A percentile compares a stretch with the other conserved stretches of the same genome.
phyloP scores from a whole-genome alignment of 306 rosid species.

The Ziziphus jujuba region DNA sequence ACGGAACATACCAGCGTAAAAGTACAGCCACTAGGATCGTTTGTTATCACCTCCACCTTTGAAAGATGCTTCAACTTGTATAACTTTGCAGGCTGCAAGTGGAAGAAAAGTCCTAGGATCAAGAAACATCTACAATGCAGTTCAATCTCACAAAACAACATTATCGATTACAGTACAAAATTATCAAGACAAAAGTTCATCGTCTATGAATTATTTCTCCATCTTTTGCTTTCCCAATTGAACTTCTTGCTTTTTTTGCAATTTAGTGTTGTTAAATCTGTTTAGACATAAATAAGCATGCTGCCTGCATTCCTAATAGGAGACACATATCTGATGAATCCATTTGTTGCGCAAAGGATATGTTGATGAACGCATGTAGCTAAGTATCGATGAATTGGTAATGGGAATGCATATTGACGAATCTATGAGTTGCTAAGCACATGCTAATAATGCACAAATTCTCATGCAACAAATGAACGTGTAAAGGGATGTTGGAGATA shows the following conservation, averaged over 20 bases:
- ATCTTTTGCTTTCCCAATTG: too few species aligned
- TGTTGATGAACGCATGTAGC: background rate
- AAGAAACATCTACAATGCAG: background rate
- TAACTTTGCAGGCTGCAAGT: conserved; percentile 82
- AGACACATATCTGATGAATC: too few species aligned
- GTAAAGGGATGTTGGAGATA: background rate
- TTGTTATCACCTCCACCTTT: conserved; percentile 82
- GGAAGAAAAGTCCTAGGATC: conserved; percentile 7
- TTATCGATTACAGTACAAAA: too few species aligned
- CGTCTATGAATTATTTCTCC: too few species aligned
- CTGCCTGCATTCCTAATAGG: too few species aligned
- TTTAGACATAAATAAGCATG: too few species aligned
- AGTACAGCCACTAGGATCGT: conserved; percentile 88
- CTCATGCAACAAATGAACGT: background rate
- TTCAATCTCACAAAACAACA: too few species aligned
- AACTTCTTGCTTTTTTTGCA: too few species aligned
- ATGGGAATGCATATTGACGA: background rate
- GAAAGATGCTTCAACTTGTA: conserved; percentile 96
- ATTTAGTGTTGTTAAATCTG: too few species aligned
- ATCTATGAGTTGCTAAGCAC: background rate
- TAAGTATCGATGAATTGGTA: background rate
- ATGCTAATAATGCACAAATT: background rate
- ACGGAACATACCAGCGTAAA: conserved; percentile 75
- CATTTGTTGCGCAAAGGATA: background rate
- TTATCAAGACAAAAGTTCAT: too few species aligned